These are phyloP conservation scores for Friedmanniomyces endolithicus DNA, from an alignment of 495 filamentous ascomycete genomes.

Conservation along the genomic window DNA sequence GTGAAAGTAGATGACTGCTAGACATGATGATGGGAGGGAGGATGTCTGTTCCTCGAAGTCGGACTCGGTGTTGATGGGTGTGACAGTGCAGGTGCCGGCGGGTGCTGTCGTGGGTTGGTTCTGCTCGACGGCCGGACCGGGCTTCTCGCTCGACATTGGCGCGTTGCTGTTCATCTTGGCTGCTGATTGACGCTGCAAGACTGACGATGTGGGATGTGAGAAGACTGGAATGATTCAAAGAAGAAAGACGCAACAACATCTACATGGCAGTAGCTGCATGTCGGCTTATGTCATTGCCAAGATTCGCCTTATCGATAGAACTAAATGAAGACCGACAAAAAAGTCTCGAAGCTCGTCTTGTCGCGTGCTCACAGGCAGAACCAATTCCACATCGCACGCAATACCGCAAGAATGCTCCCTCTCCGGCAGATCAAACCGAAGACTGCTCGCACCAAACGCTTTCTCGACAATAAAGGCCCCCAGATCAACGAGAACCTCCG, in stretches of 20 bases:
- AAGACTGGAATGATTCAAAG: no score
- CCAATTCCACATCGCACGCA: neutral
- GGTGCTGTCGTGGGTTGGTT: neutral
- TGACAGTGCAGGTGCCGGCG: constrained; percentile 36
- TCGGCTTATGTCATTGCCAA: neutral
- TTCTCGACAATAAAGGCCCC: constrained; percentile 80
- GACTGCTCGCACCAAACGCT: constrained; percentile 86
- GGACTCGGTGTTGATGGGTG: constrained; percentile 54
- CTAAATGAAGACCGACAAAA: neutral
- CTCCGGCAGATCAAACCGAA: constrained; percentile 51
- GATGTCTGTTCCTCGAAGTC: constrained; percentile 54
- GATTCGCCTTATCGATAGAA: neutral
- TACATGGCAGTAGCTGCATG: no score
- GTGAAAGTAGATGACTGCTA: constrained; percentile 83
- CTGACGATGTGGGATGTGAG: neutral
- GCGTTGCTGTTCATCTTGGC: constrained; percentile 2
- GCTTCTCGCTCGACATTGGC: neutral
- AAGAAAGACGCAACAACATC: no score
- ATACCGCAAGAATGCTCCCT: constrained; percentile 1
- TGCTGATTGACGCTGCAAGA: neutral
- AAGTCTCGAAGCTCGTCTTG: neutral
- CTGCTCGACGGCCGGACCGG: neutral
- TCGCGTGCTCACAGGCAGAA: neutral
- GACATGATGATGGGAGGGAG: constrained; percentile 50
- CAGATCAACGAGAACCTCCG: constrained; percentile 80